Evolutionary conservation across 352 stramenopile species (phyloP).

Genomic region (Pythium plurisporium): DNA sequence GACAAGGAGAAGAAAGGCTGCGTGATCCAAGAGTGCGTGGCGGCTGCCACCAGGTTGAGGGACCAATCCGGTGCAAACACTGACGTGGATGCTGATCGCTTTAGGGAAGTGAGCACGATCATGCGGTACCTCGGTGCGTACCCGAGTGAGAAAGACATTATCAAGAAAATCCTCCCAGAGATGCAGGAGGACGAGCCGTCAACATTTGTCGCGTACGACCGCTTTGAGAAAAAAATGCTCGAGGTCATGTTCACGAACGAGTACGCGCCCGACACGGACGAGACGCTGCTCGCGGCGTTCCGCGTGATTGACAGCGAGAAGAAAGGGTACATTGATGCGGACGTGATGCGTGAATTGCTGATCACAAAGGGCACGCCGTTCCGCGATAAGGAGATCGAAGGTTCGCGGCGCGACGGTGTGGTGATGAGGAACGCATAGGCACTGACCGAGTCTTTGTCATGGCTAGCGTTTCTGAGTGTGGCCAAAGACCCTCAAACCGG

Average conservation of each 20-base stretch:
- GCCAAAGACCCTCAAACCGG: conserved; percentile 84
- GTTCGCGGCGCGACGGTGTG: conserved; percentile 21
- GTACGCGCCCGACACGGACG: conserved; percentile 85
- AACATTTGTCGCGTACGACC: conserved; percentile 87
- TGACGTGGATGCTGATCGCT: neutral
- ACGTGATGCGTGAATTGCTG: conserved; percentile 85
- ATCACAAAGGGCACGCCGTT: conserved; percentile 88
- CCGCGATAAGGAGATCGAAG: conserved; percentile 89
- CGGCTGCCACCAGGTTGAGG: no score
- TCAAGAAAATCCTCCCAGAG: conserved; percentile 89
- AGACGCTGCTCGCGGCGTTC: conserved; percentile 84
- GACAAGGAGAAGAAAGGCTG: conserved; percentile 90
- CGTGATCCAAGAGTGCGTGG: conserved; percentile 81
- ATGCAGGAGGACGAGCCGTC: conserved; percentile 90
- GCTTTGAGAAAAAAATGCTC: conserved; percentile 93
- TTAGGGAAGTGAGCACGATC: conserved; percentile 86
- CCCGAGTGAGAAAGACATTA: conserved; percentile 88
- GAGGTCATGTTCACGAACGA: conserved; percentile 86
- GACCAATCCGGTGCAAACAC: no score
- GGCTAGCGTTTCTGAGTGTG: conserved; percentile 65
- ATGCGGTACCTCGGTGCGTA: conserved; percentile 89
- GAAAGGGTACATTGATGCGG: conserved; percentile 87
- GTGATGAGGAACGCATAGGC: neutral
- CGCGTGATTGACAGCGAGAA: conserved; percentile 69
- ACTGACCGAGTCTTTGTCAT: neutral